Base-by-base conservation (phyloP, 2,329 filamentous ascomycete genomes). In the Arthrobotrys sinensis region DNA sequence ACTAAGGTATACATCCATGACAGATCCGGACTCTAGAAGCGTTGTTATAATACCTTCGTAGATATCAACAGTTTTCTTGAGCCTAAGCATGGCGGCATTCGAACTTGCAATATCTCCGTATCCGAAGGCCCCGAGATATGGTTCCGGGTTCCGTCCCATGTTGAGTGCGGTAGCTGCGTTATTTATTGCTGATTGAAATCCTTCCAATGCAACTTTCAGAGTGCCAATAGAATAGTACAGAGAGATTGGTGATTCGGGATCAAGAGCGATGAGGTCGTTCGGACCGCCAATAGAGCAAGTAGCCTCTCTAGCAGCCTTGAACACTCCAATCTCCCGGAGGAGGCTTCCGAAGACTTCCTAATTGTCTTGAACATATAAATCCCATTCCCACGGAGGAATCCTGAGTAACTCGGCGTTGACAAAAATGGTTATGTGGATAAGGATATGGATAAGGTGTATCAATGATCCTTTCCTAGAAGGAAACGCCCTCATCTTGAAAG, bases 201-300 rank as follows among this genome's bases (percentile, higher is more conserved):
- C 53, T 5, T 0, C 10, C 14, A 55, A 36, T 2, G 52, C 36
- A 28, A 46, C 14, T 1, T 53, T 32, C 7, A 71, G 32, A 8
- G 46, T 53, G 4, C 11, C 19, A 4, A 52, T 53, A n/a, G 43
- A 55, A 48, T 53, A 71, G 28, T 71, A 52, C 7, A 71, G 19
- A 4, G 68, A 64, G 1, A 14, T 55, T 14, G 46, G 36, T 14
- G 11, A 36, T 4, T 55, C 46, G 3, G 57, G 57, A 1, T 36
- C 32, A 8, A 53, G 2, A 6, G 21, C 43, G 1, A 38, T 19
- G 8, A 10, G 32, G 46, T 64, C 68, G 50, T 45, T 28, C 34
- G 57, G 45, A 14, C 68, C 57, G 12, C 57, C 55, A 8, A 71
- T 38, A 8, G 57, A 14, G 68, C 68, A 71, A n/a, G 53, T n/a